Base-by-base conservation (phyloP, 441 rosid species). In the Viola pubescens region DNA sequence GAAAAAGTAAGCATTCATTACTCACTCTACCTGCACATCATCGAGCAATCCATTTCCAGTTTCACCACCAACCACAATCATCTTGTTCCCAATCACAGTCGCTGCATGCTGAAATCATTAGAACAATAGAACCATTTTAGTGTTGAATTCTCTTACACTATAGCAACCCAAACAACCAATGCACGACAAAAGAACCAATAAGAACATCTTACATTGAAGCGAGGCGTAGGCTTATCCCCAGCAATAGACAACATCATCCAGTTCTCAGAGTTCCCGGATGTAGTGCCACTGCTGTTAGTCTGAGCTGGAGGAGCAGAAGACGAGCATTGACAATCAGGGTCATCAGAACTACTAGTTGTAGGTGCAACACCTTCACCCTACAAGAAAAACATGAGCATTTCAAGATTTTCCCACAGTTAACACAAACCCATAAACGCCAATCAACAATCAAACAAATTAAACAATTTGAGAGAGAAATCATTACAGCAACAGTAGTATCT, bases 21-120 rank as follows among this genome's bases (percentile, higher is more conserved):
- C 34, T 26, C 4, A 13, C 42, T 57, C 52, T 83, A 94, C 99
- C 97, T 87, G 96, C 50, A 90, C 94, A 80, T 94, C 99, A 77
- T 87, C 97, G 70, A 94, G 77, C 65, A 91, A 70, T 67, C 89
- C 95, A 61, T 68, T 81, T 61, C 85, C 84, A 60, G 96, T 82
- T 76, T 94, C 97, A 34, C 99, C 99, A 58, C 99, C 97, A 66
- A 88, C 94, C 55, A 88, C 94, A 53, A 94, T 80, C 99, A 94
- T 88, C 79, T 85, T 94, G 83, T 88, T 90, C 65, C 88, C 99
- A 66, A 90, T 79, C 47, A 88, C 80, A 16, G 96, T 84, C 0
- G 99, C 91, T 0, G 97, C 96, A 73, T 94, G 99, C 96, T 94
- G 34, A 26, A 26, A 26, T 26, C 34, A 65, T 73, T 75, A 69